Evolutionary conservation across 2,329 filamentous ascomycete genomes (phyloP), one percentile per base, ranked within the genome.

Genomic region (Arthrobotrys sinensis): DNA sequence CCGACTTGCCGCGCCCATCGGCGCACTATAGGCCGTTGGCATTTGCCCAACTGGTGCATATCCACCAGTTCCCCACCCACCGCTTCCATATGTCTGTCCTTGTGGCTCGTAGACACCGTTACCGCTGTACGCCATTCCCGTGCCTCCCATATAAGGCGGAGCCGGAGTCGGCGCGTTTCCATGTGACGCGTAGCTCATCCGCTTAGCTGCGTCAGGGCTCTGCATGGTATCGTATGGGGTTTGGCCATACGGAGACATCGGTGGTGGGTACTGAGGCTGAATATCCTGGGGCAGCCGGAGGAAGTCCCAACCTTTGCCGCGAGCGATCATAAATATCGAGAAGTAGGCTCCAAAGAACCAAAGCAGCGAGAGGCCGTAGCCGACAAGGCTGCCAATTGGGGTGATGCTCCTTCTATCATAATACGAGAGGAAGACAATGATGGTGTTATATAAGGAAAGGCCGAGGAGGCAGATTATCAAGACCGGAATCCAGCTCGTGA

Each of bases 321-420:
- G 67, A 14, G 75, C 32, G 19, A 78, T 57, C 67, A 78, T 72
- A 40, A 78, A 78, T 5, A 78, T 55, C 1, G 67, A 40, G 32
- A 78, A 72, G 36, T 45, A 78, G 28, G 45, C 53, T n/a, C 50
- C 52, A 38, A 71, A 78, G 53, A 72, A 78, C 12, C 52, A 71
- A 21, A 78, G 52, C 4, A 55, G n/a, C 7, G 60, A 40, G 8
- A 78, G 28, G n/a, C 45, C 60, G 45, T 67, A 67, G 24, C 67
- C 67, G 28, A 68, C 62, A 38, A 71, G 19, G 34, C n/a, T 5
- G 34, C 52, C 53, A n/a, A 72, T 36, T 8, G 0, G 1, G 19
- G 45, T 55, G 38, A 19, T 6, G 14, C 24, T 14, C 8, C 6
- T 8, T 4, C 8, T 3, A 46, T 62, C 60, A 24, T 72, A 75